Evolutionary conservation across 345 rosid genomes (phyloP), one percentile per base, ranked within the genome.

Genomic region (Hevea brasiliensis): DNA sequence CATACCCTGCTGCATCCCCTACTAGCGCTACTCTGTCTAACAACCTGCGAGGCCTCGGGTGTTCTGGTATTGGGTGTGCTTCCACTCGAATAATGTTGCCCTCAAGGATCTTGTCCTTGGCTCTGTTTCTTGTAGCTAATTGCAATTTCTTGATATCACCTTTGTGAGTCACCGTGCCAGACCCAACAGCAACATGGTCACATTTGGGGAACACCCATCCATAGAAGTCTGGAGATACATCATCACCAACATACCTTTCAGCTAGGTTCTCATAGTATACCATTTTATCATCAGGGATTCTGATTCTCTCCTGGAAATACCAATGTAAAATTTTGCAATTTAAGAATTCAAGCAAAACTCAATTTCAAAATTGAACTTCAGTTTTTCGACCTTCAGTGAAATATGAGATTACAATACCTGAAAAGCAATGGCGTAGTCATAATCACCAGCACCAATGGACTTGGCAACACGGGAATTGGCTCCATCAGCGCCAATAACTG

Each of bases 171-270:
- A 93, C 97, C 0, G 97, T 93, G 29, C 97, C 97, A 3, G 98
- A 91, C 59, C 98, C 98, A 6, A 93, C 98, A 10, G 97, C 96
- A 41, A 93, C 97, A 10, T 93, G 98, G 81, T 93, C 98, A n/a
- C 89, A 91, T 75, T 93, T 93, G 35, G 98, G 98, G 88, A 93
- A 93, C 37, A 93, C 98, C 97, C 98, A 93, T 1, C 97, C 96
- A 44, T 93, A 93, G 76, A 93, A 91, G 80, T 93, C 98, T 0
- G 98, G 98, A 0, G 98, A 93, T 40, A 93, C 98, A 74, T 93
- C 98, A 26, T 91, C 97, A 3, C 98, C 98, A 0, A 93, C 98
- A 70, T 93, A 93, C 96, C 90, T 93, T 83, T 93, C 98, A 13
- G 98, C 97, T 50, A 91, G 78, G 74, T 93, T 81, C 80, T 93